These are phyloP conservation scores for Cladophialophora psammophila DNA, from an alignment of 2,329 filamentous ascomycete species.

Conservation along the genomic window DNA sequence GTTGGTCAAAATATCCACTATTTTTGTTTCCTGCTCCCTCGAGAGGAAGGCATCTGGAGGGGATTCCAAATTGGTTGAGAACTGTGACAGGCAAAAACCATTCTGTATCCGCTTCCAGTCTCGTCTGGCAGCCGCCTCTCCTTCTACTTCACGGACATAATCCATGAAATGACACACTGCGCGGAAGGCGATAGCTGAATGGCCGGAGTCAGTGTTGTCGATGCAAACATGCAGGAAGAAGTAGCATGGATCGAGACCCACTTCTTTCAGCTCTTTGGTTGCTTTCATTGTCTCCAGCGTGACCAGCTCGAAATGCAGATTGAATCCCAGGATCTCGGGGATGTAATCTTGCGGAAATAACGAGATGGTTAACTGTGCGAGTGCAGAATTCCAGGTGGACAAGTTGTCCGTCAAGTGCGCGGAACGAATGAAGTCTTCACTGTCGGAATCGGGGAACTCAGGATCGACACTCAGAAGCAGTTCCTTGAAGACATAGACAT, in stretches of 20 bases:
- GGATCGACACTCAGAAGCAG: neutral
- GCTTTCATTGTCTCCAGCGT: neutral
- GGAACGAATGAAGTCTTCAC: neutral
- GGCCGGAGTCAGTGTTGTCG: neutral
- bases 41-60: neutral
- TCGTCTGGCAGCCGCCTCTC: neutral
- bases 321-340: neutral
- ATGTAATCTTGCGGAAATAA: neutral
- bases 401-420: neutral
- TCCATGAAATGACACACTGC: neutral
- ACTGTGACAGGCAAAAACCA: neutral
- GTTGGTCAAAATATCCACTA: neutral
- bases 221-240: slow-evolving; percentile 1
- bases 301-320: neutral
- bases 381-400: neutral
- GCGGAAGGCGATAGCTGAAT: neutral
- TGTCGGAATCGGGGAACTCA: neutral
- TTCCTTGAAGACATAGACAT: neutral
- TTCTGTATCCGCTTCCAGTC: neutral
- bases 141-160: neutral
- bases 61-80: neutral
- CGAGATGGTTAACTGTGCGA: neutral
- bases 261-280: slow-evolving; percentile 1
- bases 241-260: neutral
- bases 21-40: neutral